Conservation (phyloP, 2,329 filamentous ascomycete genomes). For the Cercospora brassicicola region DNA sequence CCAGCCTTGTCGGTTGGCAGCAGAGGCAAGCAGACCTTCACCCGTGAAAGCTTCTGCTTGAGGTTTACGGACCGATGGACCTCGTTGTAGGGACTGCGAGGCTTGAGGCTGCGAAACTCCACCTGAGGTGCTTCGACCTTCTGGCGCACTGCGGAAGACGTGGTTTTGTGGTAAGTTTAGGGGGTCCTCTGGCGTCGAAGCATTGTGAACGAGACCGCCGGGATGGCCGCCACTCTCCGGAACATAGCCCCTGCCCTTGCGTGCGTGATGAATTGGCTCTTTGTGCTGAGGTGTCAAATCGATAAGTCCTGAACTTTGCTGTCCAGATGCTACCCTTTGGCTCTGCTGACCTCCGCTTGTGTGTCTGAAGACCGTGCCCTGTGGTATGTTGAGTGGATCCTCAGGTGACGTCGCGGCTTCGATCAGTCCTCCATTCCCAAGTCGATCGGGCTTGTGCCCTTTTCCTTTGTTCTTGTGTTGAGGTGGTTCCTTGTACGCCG, state of each 20-base stretch:
- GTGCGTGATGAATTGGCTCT: constrained; percentile 24
- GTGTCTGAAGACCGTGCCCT: constrained; percentile 48
- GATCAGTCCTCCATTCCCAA: constrained; percentile 45
- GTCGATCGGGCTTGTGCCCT: constrained; percentile 45
- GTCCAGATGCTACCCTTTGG: constrained; percentile 5
- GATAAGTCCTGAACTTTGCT: constrained; percentile 16
- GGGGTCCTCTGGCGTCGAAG: constrained; percentile 23
- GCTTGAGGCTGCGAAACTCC: constrained; percentile 7
- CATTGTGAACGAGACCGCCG: constrained; percentile 17
- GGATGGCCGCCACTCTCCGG: constrained; percentile 10
- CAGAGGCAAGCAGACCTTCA: constrained; percentile 44
- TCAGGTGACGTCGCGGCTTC: constrained; percentile 50
- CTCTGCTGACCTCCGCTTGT: constrained; percentile 11
- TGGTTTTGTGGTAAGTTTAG: constrained; percentile 18
- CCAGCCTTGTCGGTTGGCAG: constrained; percentile 43
- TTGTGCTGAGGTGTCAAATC: constrained; percentile 23
- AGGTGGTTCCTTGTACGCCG: constrained; percentile 64
- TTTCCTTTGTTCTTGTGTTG: constrained; percentile 57
- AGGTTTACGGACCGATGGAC: constrained; percentile 3
- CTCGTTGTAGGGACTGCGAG: constrained; percentile 3
- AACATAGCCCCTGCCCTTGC: constrained; percentile 21
- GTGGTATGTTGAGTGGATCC: constrained; percentile 44
- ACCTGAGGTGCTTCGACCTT: constrained; percentile 14
- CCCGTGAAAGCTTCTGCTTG: constrained; percentile 45
- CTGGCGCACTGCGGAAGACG: constrained; percentile 20